Base-by-base conservation (phyloP, 192 early-diverging fungal species). In the Coemansia sp. region DNA sequence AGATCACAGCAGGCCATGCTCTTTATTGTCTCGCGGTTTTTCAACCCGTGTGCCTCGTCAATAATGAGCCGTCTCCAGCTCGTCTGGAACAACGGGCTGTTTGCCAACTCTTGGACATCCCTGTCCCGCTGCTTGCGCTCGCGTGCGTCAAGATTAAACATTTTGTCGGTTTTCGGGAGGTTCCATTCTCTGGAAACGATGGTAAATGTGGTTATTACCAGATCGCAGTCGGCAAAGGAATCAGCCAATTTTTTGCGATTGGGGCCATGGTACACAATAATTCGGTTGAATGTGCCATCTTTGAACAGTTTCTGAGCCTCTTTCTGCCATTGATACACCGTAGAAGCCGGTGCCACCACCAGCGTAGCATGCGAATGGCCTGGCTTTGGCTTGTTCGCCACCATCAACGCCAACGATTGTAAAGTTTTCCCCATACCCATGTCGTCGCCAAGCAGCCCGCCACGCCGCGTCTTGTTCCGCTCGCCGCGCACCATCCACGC, bases 371-470 rank as follows among this genome's bases (percentile, higher is more conserved):
- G 87, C 8, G 56, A 14, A 0, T 36, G 12, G 60, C 64, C 34
- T 3, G 1, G 23, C 15, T 17, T 24, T 23, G 80, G 83, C 17
- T 60, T 74, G 44, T 78, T 74, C 3, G 78, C 60, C 20, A 87
- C 38, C 8, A 90, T 83, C 0, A 87, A 64, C 3, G 89, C 79
- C 50, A 94, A 81, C 4, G 85, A 74, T 65, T 94, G 90, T 2
- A 94, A 64, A 0, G 92, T 92, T 68, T 94, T 90, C 4, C 87
- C 87, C 44, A 88, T 66, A 12, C 87, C 90, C 87, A 87, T 87
- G 56, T 89, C 87, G 61, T 89, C 87, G 2, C 80, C 84, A 0
- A 89, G 65, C 40, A 87, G 79, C 5, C 87, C 87, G 34, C 87
- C 87, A 3, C 72, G 66, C 11, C 48, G 52, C 3, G 64, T 12